Percentiles rank a stretch among this genome's conserved stretches.
Conservation (phyloP, 306 rosid species). For the Medicago lupulina region DNA sequence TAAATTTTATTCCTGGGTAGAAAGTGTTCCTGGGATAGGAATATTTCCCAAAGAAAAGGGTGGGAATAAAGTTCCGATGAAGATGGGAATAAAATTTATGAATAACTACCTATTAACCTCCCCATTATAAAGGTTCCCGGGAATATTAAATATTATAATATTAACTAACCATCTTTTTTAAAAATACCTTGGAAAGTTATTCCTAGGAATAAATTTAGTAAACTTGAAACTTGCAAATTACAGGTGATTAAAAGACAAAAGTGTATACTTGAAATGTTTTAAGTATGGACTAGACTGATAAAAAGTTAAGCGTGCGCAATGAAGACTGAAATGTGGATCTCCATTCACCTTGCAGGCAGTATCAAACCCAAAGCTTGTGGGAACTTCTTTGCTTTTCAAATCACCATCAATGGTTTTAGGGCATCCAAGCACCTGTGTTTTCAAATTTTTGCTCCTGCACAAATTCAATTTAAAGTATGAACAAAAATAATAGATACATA, state of each 20-base stretch:
- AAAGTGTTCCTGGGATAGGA: no score
- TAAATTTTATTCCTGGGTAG: no score
- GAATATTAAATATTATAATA: no score
- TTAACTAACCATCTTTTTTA: no score
- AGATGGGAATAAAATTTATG: no score
- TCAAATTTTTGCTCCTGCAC: conserved; percentile 78
- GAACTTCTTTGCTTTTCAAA: conserved; percentile 96
- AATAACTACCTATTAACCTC: no score
- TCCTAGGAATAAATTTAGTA: no score
- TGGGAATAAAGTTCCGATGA: no score
- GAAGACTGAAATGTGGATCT: conserved; percentile 25
- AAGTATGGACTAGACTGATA: conserved; percentile 16
- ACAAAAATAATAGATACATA: not conserved
- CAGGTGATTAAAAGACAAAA: not conserved
- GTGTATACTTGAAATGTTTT: conserved; percentile 10
- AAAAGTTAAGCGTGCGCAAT: conserved; percentile 10
- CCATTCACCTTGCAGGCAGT: conserved; percentile 94
- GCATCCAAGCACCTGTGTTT: conserved; percentile 88
- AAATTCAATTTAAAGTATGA: conserved; percentile 26
- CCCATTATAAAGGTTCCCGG: no score
- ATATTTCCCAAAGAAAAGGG: no score
- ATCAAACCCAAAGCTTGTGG: conserved; percentile 95
- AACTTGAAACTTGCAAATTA: not conserved
- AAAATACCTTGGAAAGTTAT: no score
- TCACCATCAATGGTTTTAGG: conserved; percentile 99